Evolutionary conservation across 768 basidiomycete species (phyloP).

Genomic region (Holtermannia corniformis): DNA sequence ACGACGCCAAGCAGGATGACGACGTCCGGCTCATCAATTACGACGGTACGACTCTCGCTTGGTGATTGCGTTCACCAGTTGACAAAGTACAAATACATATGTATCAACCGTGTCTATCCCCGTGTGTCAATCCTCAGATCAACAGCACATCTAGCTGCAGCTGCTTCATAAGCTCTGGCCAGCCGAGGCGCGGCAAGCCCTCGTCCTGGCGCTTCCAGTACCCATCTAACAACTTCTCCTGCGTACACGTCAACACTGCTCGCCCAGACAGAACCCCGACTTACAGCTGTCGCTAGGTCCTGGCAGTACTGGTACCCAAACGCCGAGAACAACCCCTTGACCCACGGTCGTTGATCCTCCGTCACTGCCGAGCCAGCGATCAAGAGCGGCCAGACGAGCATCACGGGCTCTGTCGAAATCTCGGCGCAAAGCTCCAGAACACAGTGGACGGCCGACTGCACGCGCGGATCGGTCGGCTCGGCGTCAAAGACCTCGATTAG

Average conservation of each 20-base stretch:
- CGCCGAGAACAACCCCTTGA: constrained; percentile 11
- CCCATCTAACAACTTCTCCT: background rate
- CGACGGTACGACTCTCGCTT: background rate
- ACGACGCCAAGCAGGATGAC: background rate
- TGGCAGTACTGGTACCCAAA: constrained; percentile 20
- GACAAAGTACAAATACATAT: no score
- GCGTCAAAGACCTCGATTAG: constrained; percentile 18
- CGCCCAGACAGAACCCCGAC: background rate
- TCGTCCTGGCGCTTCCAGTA: background rate
- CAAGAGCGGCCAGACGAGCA: constrained; percentile 31
- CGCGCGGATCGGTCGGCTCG: constrained; percentile 15
- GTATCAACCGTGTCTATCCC: no score
- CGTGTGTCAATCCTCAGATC: no score
- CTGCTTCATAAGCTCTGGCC: no score
- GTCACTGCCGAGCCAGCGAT: constrained; percentile 5
- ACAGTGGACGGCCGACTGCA: constrained; percentile 13
- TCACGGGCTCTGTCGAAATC: constrained; percentile 24
- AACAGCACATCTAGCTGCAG: no score
- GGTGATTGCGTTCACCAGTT: no score
- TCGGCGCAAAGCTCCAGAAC: constrained; percentile 28
- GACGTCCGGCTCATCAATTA: background rate
- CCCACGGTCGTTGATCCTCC: constrained; percentile 4
- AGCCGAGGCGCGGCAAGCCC: no score
- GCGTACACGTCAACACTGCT: background rate
- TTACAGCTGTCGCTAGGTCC: constrained; percentile 21